A percentile compares a stretch with the other conserved stretches of the same genome.
Evolutionary conservation across 2,329 filamentous ascomycete genomes (phyloP).

Genomic region (Myriosclerotinia duriaeana): DNA sequence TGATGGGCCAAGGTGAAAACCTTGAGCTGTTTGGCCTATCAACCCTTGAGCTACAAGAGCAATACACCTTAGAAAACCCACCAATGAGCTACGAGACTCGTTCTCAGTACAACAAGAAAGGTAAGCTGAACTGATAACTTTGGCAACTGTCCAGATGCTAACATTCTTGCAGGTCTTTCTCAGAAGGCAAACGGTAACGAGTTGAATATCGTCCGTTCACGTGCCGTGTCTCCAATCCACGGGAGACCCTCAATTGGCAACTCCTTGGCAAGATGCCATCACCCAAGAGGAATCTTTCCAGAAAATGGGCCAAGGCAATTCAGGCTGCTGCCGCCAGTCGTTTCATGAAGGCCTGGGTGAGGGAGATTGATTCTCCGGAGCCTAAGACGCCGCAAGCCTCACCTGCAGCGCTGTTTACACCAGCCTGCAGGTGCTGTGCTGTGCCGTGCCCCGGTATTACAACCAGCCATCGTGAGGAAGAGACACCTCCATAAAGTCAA

Average conservation of each 20-base stretch:
- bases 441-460: not conserved
- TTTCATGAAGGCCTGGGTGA: no score
- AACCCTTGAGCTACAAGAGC: no score
- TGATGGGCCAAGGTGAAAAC: no score
- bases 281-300: no score
- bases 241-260: no score
- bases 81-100: conserved; percentile 51
- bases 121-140: conserved; percentile 37
- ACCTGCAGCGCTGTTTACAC: not conserved
- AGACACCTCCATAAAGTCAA: no score
- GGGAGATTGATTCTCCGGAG: not conserved
- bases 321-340: no score
- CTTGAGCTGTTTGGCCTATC: no score
- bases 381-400: not conserved
- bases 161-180: conserved; percentile 8
- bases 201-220: not conserved
- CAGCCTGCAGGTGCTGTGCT: conserved; percentile 8
- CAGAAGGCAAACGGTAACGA: conserved; percentile 12
- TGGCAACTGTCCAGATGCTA: not conserved
- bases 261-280: no score
- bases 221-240: no score
- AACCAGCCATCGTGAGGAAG: no score
- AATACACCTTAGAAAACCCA: conserved; percentile 58
- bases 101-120: conserved; percentile 42
- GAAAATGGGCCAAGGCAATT: no score